Evolutionary conservation across 2,329 filamentous ascomycete genomes (phyloP), one percentile per base, ranked within the genome.

Genomic region (Colletotrichum sp.): DNA sequence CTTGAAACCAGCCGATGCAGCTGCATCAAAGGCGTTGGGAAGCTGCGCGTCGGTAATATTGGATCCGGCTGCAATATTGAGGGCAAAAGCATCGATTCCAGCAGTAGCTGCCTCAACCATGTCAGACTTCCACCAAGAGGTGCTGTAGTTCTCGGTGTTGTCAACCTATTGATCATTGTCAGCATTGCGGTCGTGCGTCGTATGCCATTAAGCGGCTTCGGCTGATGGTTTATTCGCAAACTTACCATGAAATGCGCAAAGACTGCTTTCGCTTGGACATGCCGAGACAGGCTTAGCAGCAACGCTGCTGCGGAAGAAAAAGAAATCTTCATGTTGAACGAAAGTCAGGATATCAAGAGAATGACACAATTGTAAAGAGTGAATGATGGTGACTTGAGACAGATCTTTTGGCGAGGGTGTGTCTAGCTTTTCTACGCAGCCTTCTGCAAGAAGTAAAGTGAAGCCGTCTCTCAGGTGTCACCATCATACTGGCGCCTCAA

Each of bases 151-250:
- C 39, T 48, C 39, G 39, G 39, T 48, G 39, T 48, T 48, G 19
- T 48, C 39, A 48, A 48, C 39, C 39, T 48, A 2, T n/a, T n/a
- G 0, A 44, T 44, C 0, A 2, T 44, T n/a, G 19, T 44, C 39
- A 44, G 39, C 19, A 44, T 0, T 11, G 39, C 5, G 39, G 9
- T 4, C 6, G 39, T 2, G 0, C 19, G 0, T 44, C 8, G 2
- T 44, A 0, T n/a, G 39, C 39, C 5, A 4, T 12, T 0, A n/a
- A 0, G 39, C 0, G 2, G 39, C 39, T 44, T 6, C 36, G 0
- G 1, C 16, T 11, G 36, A 44, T 6, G 36, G 1, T 0, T 44
- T 0, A 44, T 44, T 48, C 9, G 39, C 0, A 48, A 1, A n/a
- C 19, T 48, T 48, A 48, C 19, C 39, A 48, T 48, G 39, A 48